Conservation (phyloP, 257 asterid species). For the Solanum clarkiae region DNA sequence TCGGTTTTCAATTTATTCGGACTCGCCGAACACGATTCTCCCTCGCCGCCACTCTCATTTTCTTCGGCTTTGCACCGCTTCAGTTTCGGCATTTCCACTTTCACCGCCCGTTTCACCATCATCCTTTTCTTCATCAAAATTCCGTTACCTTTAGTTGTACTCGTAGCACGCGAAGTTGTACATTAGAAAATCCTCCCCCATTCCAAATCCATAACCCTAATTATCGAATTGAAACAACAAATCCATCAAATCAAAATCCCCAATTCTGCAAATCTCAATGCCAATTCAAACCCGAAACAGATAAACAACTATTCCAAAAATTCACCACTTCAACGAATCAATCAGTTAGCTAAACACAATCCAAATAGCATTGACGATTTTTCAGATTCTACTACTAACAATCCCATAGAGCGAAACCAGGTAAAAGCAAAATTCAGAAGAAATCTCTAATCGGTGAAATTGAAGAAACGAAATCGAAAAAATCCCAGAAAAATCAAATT, state of each 20-base stretch:
- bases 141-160: neutral
- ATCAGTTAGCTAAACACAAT: conserved; percentile 4
- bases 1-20: conserved; percentile 6
- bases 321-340: conserved; percentile 7
- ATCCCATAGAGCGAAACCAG: neutral
- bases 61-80: conserved; percentile 48
- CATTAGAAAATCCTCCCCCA: neutral
- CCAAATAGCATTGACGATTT: neutral
- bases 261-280: neutral
- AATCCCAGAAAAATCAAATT: neutral
- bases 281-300: neutral
- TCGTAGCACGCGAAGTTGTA: neutral
- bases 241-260: neutral
- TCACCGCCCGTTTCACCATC: conserved; percentile 20
- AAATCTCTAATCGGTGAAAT: neutral
- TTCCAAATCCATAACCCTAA: neutral
- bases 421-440: neutral
- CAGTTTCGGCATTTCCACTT: conserved; percentile 53
- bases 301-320: conserved; percentile 1
- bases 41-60: conserved; percentile 11
- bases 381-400: neutral
- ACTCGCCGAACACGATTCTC: conserved; percentile 10
- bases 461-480: neutral
- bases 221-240: neutral
- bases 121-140: conserved; percentile 3